Conservation (phyloP, 495 filamentous ascomycete species). For the Aspergillus bridgeri region DNA sequence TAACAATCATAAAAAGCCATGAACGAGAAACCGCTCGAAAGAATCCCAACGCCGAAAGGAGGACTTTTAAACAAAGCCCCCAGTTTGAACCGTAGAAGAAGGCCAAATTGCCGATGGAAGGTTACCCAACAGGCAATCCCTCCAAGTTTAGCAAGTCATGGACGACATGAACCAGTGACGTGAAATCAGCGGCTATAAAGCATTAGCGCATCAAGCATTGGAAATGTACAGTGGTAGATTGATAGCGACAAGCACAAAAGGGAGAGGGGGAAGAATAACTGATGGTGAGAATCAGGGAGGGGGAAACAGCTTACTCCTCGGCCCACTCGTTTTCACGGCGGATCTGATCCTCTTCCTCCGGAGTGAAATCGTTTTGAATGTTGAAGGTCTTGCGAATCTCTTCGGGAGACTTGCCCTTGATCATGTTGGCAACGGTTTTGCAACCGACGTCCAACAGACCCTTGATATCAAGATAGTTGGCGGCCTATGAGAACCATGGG, state of each 20-base stretch:
- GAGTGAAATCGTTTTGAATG: conserved; percentile 72
- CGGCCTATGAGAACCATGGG: conserved; percentile 40
- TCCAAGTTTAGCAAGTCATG: not conserved
- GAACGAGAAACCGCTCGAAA: not conserved
- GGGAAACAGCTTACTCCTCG: conserved; percentile 51
- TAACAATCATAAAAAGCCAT: not conserved
- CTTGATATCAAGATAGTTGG: conserved; percentile 73
- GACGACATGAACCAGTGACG: not conserved
- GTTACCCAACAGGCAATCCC: not conserved
- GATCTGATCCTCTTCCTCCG: conserved; percentile 71
- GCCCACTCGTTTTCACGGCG: conserved; percentile 72
- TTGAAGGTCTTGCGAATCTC: conserved; percentile 76
- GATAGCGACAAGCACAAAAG: no score
- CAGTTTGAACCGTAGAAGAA: not conserved
- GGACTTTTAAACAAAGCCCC: not conserved
- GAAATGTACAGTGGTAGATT: no score
- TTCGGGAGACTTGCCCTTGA: conserved; percentile 70
- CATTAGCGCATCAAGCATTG: no score
- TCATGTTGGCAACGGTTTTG: conserved; percentile 70
- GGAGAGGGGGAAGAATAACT: not conserved
- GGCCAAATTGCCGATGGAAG: not conserved
- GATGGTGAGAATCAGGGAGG: not conserved
- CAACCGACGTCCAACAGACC: conserved; percentile 63
- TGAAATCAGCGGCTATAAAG: not conserved
- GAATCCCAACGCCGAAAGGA: not conserved